Percentiles rank a stretch among this genome's conserved stretches.
phyloP scores from a whole-genome alignment of 148 eudicot genomes.

The Dysphania ambrosioides region DNA sequence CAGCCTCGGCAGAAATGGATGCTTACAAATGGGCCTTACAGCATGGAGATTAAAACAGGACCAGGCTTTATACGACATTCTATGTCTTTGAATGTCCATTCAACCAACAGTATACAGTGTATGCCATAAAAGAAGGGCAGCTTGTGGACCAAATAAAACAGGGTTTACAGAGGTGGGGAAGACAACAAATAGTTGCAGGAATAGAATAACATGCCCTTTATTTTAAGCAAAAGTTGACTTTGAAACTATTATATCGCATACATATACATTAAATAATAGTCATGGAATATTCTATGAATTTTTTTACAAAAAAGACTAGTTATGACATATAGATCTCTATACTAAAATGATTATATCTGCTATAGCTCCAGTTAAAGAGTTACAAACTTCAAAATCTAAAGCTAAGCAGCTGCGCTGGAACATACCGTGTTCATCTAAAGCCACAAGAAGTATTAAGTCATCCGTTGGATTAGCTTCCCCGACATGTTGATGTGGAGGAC shows the following conservation, averaged over 20 bases:
- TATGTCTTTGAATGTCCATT: not conserved
- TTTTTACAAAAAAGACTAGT: not conserved
- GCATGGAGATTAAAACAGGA: not conserved
- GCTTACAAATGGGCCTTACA: not conserved
- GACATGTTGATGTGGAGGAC: conserved; percentile 72
- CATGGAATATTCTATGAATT: not conserved
- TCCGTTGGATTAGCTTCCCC: conserved; percentile 73
- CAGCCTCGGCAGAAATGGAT: not conserved
- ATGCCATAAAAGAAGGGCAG: too few species aligned
- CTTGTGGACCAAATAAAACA: not conserved
- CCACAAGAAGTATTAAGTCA: conserved; percentile 77
- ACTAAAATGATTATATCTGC: not conserved
- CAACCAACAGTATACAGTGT: not conserved
- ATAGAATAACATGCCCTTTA: not conserved
- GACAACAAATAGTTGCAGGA: not conserved
- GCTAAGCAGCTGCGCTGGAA: not conserved
- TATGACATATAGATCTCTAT: not conserved
- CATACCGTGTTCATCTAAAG: conserved; percentile 86
- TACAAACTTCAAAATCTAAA: not conserved
- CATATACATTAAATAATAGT: not conserved
- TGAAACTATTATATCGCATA: not conserved
- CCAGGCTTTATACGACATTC: not conserved
- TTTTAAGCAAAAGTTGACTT: not conserved
- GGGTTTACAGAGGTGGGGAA: not conserved
- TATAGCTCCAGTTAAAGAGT: not conserved